Percentiles rank a stretch among this genome's conserved stretches.
Evolutionary conservation across 495 filamentous ascomycete species (phyloP).

Genomic region (Neurospora tetrasperma): DNA sequence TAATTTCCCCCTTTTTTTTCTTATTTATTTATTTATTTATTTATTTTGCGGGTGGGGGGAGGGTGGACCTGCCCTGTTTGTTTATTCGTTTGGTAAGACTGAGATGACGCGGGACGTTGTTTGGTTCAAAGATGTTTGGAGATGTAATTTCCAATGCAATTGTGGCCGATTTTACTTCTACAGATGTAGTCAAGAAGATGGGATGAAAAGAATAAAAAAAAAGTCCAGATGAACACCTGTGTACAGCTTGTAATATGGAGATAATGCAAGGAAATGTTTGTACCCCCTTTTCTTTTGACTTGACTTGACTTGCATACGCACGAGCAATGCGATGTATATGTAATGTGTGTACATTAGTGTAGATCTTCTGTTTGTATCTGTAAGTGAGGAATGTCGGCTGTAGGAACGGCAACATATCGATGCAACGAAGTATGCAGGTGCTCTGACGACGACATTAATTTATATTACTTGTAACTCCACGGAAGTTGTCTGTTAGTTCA

Average conservation of each 20-base stretch:
- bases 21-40: no score
- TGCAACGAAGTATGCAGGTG: no score
- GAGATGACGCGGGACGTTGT: background rate
- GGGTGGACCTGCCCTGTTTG: background rate
- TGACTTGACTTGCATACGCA: no score
- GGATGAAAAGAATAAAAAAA: background rate
- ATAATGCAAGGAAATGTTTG: background rate
- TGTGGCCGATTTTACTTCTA: background rate
- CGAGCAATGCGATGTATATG: background rate
- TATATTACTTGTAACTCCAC: no score
- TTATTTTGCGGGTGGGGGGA: no score
- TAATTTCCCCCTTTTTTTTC: no score
- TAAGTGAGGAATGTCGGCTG: background rate
- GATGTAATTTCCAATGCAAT: background rate
- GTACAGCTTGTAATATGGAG: no score
- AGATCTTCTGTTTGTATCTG: no score
- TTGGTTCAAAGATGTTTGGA: background rate
- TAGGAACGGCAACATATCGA: background rate
- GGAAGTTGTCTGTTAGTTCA: background rate
- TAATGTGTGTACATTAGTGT: no score
- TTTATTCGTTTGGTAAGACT: background rate
- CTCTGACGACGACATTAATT: no score
- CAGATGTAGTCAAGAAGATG: background rate
- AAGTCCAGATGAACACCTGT: background rate
- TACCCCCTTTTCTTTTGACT: background rate